Percentiles rank a stretch among this genome's conserved stretches.
Conservation (phyloP, 2,329 filamentous ascomycete species). For the Aspergillus tamarii region DNA sequence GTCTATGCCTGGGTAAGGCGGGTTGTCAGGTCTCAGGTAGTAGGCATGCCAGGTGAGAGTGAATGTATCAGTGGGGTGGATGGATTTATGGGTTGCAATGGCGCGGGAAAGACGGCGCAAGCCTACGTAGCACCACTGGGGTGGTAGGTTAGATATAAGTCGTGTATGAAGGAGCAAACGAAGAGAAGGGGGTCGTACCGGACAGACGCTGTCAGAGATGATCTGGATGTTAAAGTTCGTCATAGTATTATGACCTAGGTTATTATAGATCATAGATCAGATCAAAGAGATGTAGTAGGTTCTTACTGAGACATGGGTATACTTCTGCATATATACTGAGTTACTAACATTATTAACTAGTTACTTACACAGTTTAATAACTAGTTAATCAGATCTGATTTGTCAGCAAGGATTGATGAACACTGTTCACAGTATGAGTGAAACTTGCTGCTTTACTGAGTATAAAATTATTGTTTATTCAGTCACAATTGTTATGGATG, state of each 20-base stretch:
- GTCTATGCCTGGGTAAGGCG: constrained; percentile 53
- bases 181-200: constrained; percentile 41
- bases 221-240: constrained; percentile 75
- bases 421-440: too few relatives aligned
- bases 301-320: too few relatives aligned
- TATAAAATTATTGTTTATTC: too few relatives aligned
- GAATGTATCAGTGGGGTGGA: constrained; percentile 71
- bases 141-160: constrained; percentile 14
- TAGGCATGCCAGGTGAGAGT: constrained; percentile 75
- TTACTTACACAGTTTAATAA: not conserved
- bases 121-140: constrained; percentile 72
- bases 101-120: constrained; percentile 74
- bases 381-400: not conserved
- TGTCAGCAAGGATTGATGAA: not conserved
- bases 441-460: too few relatives aligned
- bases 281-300: too few relatives aligned
- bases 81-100: constrained; percentile 67
- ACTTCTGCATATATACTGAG: too few relatives aligned
- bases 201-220: constrained; percentile 81
- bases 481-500: too few relatives aligned
- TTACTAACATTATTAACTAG: too few relatives aligned
- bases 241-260: constrained; percentile 52
- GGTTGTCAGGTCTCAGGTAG: constrained; percentile 72
- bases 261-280: not conserved
- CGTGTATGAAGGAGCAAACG: not conserved